These are phyloP conservation scores for Suillus subalutaceus DNA, from an alignment of 768 basidiomycete genomes.

Conservation along the genomic window DNA sequence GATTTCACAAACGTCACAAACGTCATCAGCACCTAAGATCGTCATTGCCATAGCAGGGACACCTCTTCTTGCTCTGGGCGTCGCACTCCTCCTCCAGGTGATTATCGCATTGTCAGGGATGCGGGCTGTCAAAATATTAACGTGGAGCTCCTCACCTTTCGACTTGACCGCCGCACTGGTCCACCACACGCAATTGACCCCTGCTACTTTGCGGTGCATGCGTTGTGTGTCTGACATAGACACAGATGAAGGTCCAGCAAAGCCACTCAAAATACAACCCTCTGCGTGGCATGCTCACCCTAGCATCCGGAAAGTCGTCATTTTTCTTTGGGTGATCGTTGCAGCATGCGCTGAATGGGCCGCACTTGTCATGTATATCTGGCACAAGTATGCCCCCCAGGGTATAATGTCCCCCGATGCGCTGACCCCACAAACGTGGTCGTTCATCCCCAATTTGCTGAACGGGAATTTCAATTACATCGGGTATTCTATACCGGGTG, in stretches of 20 bases:
- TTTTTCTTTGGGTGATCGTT: conserved; percentile 28
- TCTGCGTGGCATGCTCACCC: conserved; percentile 33
- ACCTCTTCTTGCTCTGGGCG: conserved; percentile 32
- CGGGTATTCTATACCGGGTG: conserved; percentile 21
- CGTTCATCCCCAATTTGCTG: conserved; percentile 24
- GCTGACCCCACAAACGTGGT: conserved; percentile 16
- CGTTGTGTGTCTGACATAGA: conserved; percentile 19
- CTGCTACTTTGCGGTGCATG: conserved; percentile 29
- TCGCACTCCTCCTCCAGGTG: conserved; percentile 26
- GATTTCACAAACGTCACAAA: background rate
- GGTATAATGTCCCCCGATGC: fast-evolving
- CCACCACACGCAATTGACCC: conserved; percentile 27
- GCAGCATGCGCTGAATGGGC: conserved; percentile 27
- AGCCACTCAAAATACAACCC: conserved; percentile 21
- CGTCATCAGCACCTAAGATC: conserved; percentile 2
- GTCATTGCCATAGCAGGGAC: conserved; percentile 26
- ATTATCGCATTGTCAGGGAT: conserved; percentile 27
- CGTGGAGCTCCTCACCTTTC: conserved; percentile 37
- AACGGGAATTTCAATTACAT: conserved; percentile 19
- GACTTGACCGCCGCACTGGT: conserved; percentile 35
- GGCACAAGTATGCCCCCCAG: background rate
- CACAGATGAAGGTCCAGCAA: conserved; percentile 13
- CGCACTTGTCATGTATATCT: conserved; percentile 8
- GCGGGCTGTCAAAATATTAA: conserved; percentile 26
- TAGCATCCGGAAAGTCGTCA: conserved; percentile 25